Base-by-base conservation (phyloP, 2,329 filamentous ascomycete genomes). In the Cercospora zeina region DNA sequence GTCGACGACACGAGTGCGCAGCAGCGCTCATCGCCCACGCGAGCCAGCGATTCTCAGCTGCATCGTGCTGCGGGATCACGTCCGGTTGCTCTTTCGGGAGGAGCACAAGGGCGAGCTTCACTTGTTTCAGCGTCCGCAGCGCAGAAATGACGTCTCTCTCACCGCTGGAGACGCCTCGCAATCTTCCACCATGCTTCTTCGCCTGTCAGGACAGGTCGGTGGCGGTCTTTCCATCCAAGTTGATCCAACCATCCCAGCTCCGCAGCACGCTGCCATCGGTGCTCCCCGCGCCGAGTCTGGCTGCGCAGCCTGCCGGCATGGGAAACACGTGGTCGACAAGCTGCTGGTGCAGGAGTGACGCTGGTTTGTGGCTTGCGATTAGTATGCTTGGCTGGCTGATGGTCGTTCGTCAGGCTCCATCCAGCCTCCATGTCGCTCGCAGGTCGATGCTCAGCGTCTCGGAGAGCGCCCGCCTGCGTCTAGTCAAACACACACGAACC, bases 31-130 rank as follows among this genome's bases (percentile, higher is more conserved):
- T 51, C 42, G 31, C 4, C 30, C 42, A 51, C 14, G n/a, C 55
- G 37, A 45, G 45, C 55, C 13, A 37, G 27, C 24, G 8, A 21
- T 33, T 50, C 16, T 19, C 42, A 50, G 54, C 54, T 57, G 24
- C 36, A 7, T 45, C 30, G 54, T n/a, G 16, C 45, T 19, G 37
- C 54, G 24, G 54, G 24, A 27, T 16, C 21, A 49, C 37, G 27
- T 49, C 42, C 55, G 30, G 39, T 34, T 58, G 55, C 55, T 42
- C 21, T 42, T 49, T 58, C 39, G 55, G 55, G 55, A 58, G 55
- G 39, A 58, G 3, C 19, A n/a, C n/a, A n/a, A n/a, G n/a, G n/a
- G 10, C 21, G n/a, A 19, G n/a, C 36, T 30, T 58, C 39, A 39
- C 30, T 47, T 14, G 10, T 4, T 5, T 24, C 24, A 49, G 42